These are phyloP conservation scores for Calonectria pteridis DNA, from an alignment of 2,329 filamentous ascomycete genomes.

Conservation along the genomic window DNA sequence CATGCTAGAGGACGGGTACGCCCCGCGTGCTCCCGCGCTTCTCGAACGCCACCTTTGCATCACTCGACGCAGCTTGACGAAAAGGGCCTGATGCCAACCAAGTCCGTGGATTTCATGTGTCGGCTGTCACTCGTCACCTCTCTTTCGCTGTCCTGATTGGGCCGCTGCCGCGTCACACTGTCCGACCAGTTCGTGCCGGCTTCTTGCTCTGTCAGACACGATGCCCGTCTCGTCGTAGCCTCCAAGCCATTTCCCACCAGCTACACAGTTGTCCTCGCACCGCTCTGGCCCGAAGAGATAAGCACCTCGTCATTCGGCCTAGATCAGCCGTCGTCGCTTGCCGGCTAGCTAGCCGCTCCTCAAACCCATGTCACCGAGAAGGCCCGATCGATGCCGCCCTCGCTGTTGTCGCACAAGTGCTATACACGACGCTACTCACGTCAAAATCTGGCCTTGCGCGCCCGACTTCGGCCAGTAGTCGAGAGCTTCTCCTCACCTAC, in stretches of 20 bases:
- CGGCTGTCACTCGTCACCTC: background rate
- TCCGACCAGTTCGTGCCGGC: background rate
- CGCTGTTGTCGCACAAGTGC: background rate
- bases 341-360: background rate
- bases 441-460: background rate
- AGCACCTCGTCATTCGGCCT: background rate
- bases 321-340: background rate
- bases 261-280: background rate
- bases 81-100: background rate
- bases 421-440: background rate
- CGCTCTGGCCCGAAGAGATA: background rate
- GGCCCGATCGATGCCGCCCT: background rate
- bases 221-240: constrained; percentile 1
- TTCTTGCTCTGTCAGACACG: constrained; percentile 1
- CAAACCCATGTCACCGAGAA: constrained; percentile 13
- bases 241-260: background rate
- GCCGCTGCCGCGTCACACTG: background rate
- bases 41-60: constrained; percentile 1
- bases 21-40: constrained; percentile 7
- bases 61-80: background rate
- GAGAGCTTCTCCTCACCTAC: background rate
- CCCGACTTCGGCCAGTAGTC: background rate
- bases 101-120: background rate
- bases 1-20: background rate
- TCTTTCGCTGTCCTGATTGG: background rate